Evolutionary conservation across 345 rosid genomes (phyloP).

Genomic region (Aquilaria sinensis): DNA sequence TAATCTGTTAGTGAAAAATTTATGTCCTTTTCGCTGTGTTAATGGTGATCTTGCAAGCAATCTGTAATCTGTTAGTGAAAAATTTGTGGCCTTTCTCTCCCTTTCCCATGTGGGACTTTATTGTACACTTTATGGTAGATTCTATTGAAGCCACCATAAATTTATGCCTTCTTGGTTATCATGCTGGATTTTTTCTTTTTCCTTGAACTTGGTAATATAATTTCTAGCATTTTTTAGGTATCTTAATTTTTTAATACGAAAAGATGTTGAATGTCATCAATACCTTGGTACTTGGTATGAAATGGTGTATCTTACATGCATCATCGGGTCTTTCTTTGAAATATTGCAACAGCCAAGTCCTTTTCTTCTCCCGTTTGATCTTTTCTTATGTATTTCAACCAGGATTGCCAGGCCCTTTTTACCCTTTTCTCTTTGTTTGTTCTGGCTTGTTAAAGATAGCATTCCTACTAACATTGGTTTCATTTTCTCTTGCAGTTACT

Average conservation of each 20-base stretch:
- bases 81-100: background rate
- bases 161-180: background rate
- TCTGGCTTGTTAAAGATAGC: too few relatives aligned
- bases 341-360: too few relatives aligned
- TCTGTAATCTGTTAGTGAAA: background rate
- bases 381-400: too few relatives aligned
- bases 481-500: conserved; percentile 39
- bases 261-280: too few relatives aligned
- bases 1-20: background rate
- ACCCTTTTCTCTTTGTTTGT: too few relatives aligned
- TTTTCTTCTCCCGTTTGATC: too few relatives aligned
- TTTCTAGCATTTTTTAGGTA: background rate
- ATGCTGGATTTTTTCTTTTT: background rate
- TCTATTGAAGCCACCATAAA: background rate
- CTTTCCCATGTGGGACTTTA: background rate
- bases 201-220: background rate
- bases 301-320: too few relatives aligned
- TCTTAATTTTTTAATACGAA: too few relatives aligned
- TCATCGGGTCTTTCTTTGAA: background rate
- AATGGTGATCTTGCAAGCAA: background rate
- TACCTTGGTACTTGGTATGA: too few relatives aligned
- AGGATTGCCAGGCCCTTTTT: too few relatives aligned
- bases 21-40: conserved; percentile 3
- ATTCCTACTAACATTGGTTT: background rate
- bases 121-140: background rate